Base-by-base conservation (phyloP, 140 eudicot species). In the Anethum foeniculum region DNA sequence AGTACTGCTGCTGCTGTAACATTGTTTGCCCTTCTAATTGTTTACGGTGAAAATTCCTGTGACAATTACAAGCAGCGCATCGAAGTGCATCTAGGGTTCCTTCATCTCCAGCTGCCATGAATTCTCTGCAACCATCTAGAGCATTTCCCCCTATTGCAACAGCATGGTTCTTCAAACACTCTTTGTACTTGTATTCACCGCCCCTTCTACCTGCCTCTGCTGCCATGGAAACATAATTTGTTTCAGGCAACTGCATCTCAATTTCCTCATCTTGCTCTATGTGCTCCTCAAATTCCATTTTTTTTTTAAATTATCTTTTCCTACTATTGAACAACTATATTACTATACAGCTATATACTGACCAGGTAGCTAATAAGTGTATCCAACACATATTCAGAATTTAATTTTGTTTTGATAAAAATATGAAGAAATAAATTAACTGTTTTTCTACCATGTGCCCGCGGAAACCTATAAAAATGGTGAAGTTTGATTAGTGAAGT, bases 31-130 rank as follows among this genome's bases (percentile, higher is more conserved):
- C 87, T 10, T 85, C 86, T 39, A 81, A 1, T 71, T 88, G 96
- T 62, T 87, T 90, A 6, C 96, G 89, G 82, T 92, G 97, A 85
- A 92, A 92, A 43, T 92, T 92, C 28, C 96, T 90, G 86, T 92
- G 97, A 82, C 97, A 92, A 51, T 72, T 88, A 43, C 97, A 92
- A 2, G 96, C 97, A 30, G 97, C 97, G 82, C 97, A 92, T 74
- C 82, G 88, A 0, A 92, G 85, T 5, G 85, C 89, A 64, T 92
- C 97, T 12, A 92, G 81, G 12, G 92, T 84, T 25, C 97, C 96
- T 23, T 90, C 93, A 4, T 88, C 91, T 23, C 97, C 97, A 7
- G 90, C 91, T 0, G 97, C 85, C 93, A 92, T 90, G 81, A 92
- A 92, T 77, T 92, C 97, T 0, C 97, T 93, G 68, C 97, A 92